phyloP scores from a whole-genome alignment of 352 stramenopile species.

The Globisporangium megalacanthum region DNA sequence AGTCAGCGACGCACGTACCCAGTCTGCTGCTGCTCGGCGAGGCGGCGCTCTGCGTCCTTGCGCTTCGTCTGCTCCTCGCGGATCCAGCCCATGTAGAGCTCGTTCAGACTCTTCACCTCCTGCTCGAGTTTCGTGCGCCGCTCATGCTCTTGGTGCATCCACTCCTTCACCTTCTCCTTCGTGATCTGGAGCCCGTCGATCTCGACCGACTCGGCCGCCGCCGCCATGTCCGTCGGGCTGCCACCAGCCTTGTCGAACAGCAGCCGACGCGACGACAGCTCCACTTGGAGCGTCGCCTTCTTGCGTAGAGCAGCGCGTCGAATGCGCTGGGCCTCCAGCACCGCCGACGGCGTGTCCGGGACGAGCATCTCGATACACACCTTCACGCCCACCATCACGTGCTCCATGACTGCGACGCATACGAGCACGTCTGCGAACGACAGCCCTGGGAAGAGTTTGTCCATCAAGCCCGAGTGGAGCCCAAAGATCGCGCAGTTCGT shows the following conservation, averaged over 20 bases:
- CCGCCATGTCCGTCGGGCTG: neutral
- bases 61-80: constrained; percentile 74
- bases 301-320: constrained; percentile 59
- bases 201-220: constrained; percentile 12
- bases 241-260: constrained; percentile 11
- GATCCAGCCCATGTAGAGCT: constrained; percentile 84
- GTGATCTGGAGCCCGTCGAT: constrained; percentile 23
- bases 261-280: constrained; percentile 54
- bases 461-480: constrained; percentile 83
- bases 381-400: constrained; percentile 75
- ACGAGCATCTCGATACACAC: constrained; percentile 79
- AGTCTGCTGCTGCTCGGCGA: constrained; percentile 37
- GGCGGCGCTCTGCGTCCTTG: constrained; percentile 53
- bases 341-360: constrained; percentile 52
- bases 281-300: constrained; percentile 65
- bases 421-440: constrained; percentile 56
- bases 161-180: constrained; percentile 56
- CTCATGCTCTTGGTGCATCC: constrained; percentile 66
- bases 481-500: constrained; percentile 95
- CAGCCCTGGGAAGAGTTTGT: constrained; percentile 59
- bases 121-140: constrained; percentile 66
- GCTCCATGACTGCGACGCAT: constrained; percentile 56
- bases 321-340: constrained; percentile 64
- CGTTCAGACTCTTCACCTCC: constrained; percentile 75
- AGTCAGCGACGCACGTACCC: constrained; percentile 5